A percentile compares a stretch with the other conserved stretches of the same genome.
phyloP scores from a whole-genome alignment of 2,329 filamentous ascomycete genomes.

The Eutypella sp. region DNA sequence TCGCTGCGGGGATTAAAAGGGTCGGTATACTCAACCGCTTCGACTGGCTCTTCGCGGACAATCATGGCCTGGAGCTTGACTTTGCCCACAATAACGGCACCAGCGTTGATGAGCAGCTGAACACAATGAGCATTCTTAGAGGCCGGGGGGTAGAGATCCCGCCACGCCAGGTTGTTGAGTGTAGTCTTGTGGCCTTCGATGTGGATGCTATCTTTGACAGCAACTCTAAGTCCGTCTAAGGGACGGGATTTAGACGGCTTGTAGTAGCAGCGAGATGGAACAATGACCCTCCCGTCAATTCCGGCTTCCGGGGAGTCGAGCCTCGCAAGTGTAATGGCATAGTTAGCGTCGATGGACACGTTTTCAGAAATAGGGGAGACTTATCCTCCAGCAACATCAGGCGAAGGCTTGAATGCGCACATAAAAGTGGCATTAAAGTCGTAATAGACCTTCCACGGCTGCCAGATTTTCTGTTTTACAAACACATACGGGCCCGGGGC shows the following conservation, averaged over 20 bases:
- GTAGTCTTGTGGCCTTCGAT: slow-evolving; percentile 11
- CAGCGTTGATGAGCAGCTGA: slow-evolving; percentile 4
- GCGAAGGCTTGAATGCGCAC: background rate
- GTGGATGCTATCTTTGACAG: slow-evolving; percentile 13
- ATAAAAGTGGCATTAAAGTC: background rate
- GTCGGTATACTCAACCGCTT: slow-evolving; percentile 9
- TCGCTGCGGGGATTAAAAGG: slow-evolving; percentile 13
- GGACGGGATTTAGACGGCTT: background rate
- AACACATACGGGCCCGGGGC: background rate
- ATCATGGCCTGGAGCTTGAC: slow-evolving; percentile 10
- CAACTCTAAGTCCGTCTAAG: slow-evolving; percentile 9
- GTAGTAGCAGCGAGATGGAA: background rate
- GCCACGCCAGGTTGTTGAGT: slow-evolving; percentile 10
- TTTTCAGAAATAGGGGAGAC: background rate
- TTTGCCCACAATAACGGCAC: slow-evolving; percentile 12
- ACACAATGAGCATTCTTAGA: slow-evolving; percentile 2
- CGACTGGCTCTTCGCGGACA: slow-evolving; percentile 10
- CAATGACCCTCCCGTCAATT: background rate
- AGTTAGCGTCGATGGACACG: background rate
- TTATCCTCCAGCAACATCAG: background rate
- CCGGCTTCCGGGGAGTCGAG: background rate
- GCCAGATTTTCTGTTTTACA: background rate
- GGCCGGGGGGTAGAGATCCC: slow-evolving; percentile 2
- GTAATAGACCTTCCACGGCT: background rate
- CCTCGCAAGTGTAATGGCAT: too few relatives aligned